Base-by-base conservation (phyloP, 306 rosid species). In the Corylus avellana region DNA sequence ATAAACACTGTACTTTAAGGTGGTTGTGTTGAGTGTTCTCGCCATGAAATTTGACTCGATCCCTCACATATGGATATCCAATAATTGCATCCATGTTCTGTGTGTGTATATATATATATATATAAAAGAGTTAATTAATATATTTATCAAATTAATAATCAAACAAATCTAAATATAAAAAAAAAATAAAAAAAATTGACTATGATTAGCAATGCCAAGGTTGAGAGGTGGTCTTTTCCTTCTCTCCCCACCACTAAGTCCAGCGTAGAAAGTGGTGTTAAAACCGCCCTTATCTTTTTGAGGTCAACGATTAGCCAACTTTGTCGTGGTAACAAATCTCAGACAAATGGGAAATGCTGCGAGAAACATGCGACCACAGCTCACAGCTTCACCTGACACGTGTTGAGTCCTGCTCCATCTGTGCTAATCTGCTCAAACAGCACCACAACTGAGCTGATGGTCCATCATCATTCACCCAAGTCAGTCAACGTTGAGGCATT, bases 221-320 rank as follows among this genome's bases (percentile, higher is more conserved):
- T 67, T 42, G 72, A 67, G 72, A 67, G 72, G 44, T 29, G 44
- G 42, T 62, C 69, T 13, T 62, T 62, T 62, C 44, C 46, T 42
- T 62, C 12, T 29, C 69, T 62, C 44, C 20, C 39, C 25, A 77
- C 80, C 68, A 46, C 71, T 32, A 58, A 70, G 56, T 50, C 49
- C 72, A 59, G 49, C 79, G 7, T 44, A 75, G 77, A 71, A 50
- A 67, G 70, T 16, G 67, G 20, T 51, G 75, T 35, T 75, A 46
- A 64, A 63, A 46, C 71, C 29, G 56, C 64, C 63, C 78, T 57
- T 58, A 55, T 68, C 51, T 18, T 58, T 25, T 42, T 32, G 12
- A 20, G 47, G 81, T 83, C 83, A 79, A 75, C 77, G 63, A 70
- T 46, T 11, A 42, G 42, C 78, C 49, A 66, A 62, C 64, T 50